Base-by-base conservation (phyloP, 176 grass and related monocot genomes). In the Lolium perenne region DNA sequence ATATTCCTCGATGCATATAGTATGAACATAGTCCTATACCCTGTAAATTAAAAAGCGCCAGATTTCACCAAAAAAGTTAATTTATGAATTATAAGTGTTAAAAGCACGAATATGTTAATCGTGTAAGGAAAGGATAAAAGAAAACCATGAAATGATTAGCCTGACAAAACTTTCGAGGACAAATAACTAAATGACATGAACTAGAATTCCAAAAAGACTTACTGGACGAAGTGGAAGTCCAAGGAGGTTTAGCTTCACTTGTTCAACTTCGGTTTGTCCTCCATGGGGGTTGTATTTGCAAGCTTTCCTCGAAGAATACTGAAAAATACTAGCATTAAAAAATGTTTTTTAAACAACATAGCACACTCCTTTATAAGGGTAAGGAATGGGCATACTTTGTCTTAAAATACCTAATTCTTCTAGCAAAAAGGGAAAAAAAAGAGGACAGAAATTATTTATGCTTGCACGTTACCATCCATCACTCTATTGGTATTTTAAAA, bases 1-100 rank as follows among this genome's bases (percentile, higher is more conserved):
- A 91, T 10, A 49, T 83, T n/a, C 85, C 83, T 8, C 29, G 69
- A 3, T 68, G 56, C 76, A 64, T 45, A 38, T 55, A 63, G 40
- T 84, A 62, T 1, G 70, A 84, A 71, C 82, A 84, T 8, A 62
- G 7, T 20, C 56, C 43, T 22, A 43, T 4, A 57, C 54, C 70
- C 82, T 84, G 23, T 11, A 25, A 16, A 16, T 58, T 8, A 43
- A 43, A 22, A 35, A 12, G 1, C 15, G 49, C 46, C 8, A 80
- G 41, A 25, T 48, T n/a, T 80, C 22, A 80, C 23, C 17, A 6
- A 81, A 67, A 67, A 67, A 18, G 0, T 43, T 48, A 65, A 66
- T n/a, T 80, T 11, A 46, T 29, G 1, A 35, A 76, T 5, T 76
- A 54, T 35, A 0, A 4, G 56, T 54, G 15, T 12, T 38, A 56